Base-by-base conservation (phyloP, 208 protist species). In the Phytomonas sp. region DNA sequence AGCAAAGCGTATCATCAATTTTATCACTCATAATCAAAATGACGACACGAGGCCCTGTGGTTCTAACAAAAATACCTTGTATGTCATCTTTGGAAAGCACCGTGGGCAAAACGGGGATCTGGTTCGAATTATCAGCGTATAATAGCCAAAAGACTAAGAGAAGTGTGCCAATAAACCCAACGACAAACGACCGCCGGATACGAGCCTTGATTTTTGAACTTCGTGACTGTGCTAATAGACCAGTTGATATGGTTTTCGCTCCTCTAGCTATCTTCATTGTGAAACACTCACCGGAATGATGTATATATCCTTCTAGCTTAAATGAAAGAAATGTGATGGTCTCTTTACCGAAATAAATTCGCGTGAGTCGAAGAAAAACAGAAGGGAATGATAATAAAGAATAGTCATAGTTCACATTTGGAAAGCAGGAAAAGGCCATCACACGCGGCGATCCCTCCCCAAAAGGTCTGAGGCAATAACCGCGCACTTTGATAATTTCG, bases 1-100 rank as follows among this genome's bases (percentile, higher is more conserved):
- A 64, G 60, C 60, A 64, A 32, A 64, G 60, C 2, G 19, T 32
- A 26, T 64, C 60, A 37, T 64, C 32, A 37, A 64, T 32, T 32
- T 32, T 32, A 37, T 32, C 19, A 64, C 60, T 64, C 14, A 30
- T 32, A 19, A 64, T 32, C 0, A 64, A 33, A 16, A 64, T 23
- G 26, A 64, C n/a, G 14, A 30, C 60, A n/a, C 60, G 60, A 26
- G 45, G 8, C 19, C 45, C 45, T 56, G 8, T 56, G 26, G 45
- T 26, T 8, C 45, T 0, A 56, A 56, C 45, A 56, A 56, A 26
- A 11, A 56, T 56, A 26, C 6, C 45, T 6, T 4, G 45, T 5
- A 0, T 23, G 4, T 26, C 23, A 5, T 26, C 23, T 26, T 4
- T 11, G 6, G 45, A 4, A 23, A 56, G 45, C 45, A 56, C 19